Percentiles rank a stretch among this genome's conserved stretches.
Conservation (phyloP, 768 basidiomycete species). For the Tricholoma terreum region DNA sequence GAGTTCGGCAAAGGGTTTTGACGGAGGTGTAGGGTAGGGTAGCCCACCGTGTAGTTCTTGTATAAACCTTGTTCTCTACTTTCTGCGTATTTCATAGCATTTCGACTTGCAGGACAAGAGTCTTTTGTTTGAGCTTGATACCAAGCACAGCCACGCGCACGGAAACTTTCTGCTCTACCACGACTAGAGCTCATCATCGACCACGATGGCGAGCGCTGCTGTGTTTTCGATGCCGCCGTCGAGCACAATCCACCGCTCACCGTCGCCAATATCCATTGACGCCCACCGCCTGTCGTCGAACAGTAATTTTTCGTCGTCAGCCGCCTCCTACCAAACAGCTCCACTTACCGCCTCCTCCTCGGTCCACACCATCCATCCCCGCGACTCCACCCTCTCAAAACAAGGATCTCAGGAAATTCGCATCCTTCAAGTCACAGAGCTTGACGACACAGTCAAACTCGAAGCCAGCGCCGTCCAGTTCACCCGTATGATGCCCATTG, state of each 20-base stretch:
- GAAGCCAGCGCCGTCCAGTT: conserved; percentile 18
- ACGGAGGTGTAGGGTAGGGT: too few species aligned
- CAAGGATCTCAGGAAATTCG: conserved; percentile 45
- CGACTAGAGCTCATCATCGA: background rate
- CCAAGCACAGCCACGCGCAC: background rate
- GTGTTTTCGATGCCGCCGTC: background rate
- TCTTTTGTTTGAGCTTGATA: too few species aligned
- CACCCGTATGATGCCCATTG: conserved; percentile 16
- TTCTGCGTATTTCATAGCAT: too few species aligned
- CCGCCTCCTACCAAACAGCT: conserved; percentile 35
- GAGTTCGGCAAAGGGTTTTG: too few species aligned
- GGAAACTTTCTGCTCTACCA: too few species aligned
- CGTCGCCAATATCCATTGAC: conserved; percentile 21
- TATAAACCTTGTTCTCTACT: too few species aligned
- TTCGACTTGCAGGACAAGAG: too few species aligned
- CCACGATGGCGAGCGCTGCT: background rate
- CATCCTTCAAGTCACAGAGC: conserved; percentile 46
- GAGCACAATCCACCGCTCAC: conserved; percentile 17
- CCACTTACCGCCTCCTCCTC: conserved; percentile 22
- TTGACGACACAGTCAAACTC: conserved; percentile 41
- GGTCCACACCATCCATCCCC: conserved; percentile 8
- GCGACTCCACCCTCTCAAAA: conserved; percentile 3
- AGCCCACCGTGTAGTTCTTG: too few species aligned
- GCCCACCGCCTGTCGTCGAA: conserved; percentile 16
- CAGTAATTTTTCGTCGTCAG: conserved; percentile 29